Evolutionary conservation across 768 basidiomycete species (phyloP).

Genomic region (Pulveroboletus sp.): DNA sequence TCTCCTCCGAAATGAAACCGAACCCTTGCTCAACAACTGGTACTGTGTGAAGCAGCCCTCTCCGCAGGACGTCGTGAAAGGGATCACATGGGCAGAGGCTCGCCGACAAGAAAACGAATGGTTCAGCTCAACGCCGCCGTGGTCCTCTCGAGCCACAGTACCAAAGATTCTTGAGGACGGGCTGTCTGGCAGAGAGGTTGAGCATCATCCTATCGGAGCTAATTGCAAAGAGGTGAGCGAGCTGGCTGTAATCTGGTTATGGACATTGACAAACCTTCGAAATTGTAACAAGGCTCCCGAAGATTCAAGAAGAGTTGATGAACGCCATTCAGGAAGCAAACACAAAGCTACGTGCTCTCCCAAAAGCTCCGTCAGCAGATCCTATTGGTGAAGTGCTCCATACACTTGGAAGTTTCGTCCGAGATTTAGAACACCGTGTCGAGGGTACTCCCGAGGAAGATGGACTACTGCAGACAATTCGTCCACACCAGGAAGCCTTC

Average conservation of each 20-base stretch:
- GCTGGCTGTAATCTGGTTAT: background rate
- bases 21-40: slow-evolving; percentile 27
- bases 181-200: slow-evolving; percentile 50
- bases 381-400: slow-evolving; percentile 53
- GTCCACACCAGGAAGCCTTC: slow-evolving; percentile 46
- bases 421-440: slow-evolving; percentile 41
- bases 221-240: slow-evolving; percentile 50
- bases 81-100: slow-evolving; percentile 53
- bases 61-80: slow-evolving; percentile 16
- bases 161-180: slow-evolving; percentile 51
- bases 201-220: slow-evolving; percentile 59
- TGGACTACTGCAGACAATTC: slow-evolving; percentile 55
- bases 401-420: slow-evolving; percentile 43
- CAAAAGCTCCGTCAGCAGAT: slow-evolving; percentile 50
- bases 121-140: slow-evolving; percentile 50
- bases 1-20: slow-evolving; percentile 50
- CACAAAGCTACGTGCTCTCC: slow-evolving; percentile 31
- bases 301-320: slow-evolving; percentile 56
- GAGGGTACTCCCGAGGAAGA: slow-evolving; percentile 49
- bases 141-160: slow-evolving; percentile 51
- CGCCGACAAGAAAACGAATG: slow-evolving; percentile 51
- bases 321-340: slow-evolving; percentile 39
- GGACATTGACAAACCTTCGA: background rate
- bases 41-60: slow-evolving; percentile 42
- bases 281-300: slow-evolving; percentile 45